phyloP scores from a whole-genome alignment of 257 asterid genomes.

The Fraxinus excelsior region DNA sequence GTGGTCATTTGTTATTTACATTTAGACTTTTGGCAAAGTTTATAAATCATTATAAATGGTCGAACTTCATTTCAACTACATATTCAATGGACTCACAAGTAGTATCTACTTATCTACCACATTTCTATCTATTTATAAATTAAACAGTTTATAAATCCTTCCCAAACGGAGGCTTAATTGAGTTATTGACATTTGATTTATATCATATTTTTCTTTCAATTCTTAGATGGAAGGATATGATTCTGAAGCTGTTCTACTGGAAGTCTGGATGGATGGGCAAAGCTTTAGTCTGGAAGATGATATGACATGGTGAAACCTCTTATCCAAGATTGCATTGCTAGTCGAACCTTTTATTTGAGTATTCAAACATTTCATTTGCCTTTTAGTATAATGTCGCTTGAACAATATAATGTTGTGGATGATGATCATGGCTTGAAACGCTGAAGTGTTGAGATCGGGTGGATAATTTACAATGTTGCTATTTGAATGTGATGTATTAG shows the following conservation, averaged over 20 bases:
- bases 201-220: conserved; percentile 18
- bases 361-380: conserved; percentile 38
- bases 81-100: no score
- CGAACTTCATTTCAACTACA: no score
- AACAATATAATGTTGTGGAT: conserved; percentile 42
- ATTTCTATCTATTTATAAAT: no score
- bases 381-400: conserved; percentile 38
- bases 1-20: neutral
- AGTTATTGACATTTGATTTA: neutral
- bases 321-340: conserved; percentile 35
- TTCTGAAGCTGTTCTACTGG: conserved; percentile 43
- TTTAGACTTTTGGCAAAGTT: no score
- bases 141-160: no score
- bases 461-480: conserved; percentile 40
- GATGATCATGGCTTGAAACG: conserved; percentile 40
- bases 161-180: no score
- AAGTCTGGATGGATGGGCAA: conserved; percentile 33
- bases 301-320: conserved; percentile 42
- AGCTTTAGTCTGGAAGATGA: conserved; percentile 36
- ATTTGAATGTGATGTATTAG: conserved; percentile 53
- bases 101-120: no score
- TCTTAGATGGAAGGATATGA: conserved; percentile 44
- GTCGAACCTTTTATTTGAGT: conserved; percentile 42
- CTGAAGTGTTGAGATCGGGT: conserved; percentile 45
- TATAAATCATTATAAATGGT: no score